phyloP scores from a whole-genome alignment of 805 yeast genomes.

The Candida yuanshanica region DNA sequence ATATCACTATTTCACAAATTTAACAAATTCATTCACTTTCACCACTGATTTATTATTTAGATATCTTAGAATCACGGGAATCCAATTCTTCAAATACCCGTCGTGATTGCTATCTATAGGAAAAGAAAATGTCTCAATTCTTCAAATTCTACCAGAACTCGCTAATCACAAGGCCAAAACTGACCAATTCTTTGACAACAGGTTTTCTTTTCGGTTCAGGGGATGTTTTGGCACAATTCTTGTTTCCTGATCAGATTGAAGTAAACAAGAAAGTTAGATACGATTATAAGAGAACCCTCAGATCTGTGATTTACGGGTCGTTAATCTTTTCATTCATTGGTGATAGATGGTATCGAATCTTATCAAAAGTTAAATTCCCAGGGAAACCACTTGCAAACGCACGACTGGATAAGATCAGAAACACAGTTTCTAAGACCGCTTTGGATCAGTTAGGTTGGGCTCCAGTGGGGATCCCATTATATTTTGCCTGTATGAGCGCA shows the following conservation, averaged over 20 bases:
- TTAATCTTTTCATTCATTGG: constrained; percentile 72
- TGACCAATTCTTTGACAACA: constrained; percentile 49
- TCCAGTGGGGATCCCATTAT: constrained; percentile 70
- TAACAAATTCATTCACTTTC: too few species aligned
- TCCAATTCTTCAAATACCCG: too few species aligned
- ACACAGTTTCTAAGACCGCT: constrained; percentile 46
- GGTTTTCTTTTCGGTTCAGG: constrained; percentile 70
- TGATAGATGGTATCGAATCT: constrained; percentile 57
- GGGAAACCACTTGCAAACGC: constrained; percentile 10
- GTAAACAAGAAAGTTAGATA: constrained; percentile 21
- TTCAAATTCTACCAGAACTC: constrained; percentile 15
- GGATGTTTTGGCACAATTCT: constrained; percentile 63
- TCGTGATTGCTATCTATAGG: too few species aligned
- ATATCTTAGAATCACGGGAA: too few species aligned
- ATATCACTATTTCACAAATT: too few species aligned
- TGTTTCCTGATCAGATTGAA: constrained; percentile 31
- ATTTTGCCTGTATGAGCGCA: constrained; percentile 59
- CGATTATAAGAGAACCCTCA: constrained; percentile 49
- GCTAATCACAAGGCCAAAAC: constrained; percentile 40
- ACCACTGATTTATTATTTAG: too few species aligned
- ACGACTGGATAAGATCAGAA: constrained; percentile 20
- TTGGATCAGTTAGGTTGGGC: constrained; percentile 75
- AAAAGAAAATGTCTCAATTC: constrained; percentile 6
- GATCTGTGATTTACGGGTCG: constrained; percentile 71
- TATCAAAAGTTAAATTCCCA: constrained; percentile 40